These are phyloP conservation scores for Sorghum bicolor DNA, from an alignment of 176 grass and related monocot species.

Conservation along the genomic window Sorghum_bicolor_NCBIv3 NC_012872.2:73443001-73443500, in stretches of 20 bases:
- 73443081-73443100: too few relatives aligned
- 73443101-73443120: too few relatives aligned
- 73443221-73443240: not conserved
- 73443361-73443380: not conserved
- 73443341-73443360: not conserved
- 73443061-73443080: too few relatives aligned
- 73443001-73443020: too few relatives aligned
- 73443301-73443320: not conserved
- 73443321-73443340: not conserved
- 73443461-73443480: not conserved
- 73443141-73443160: too few relatives aligned
- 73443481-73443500: not conserved
- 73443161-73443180: not conserved
- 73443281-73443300: not conserved
- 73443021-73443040: too few relatives aligned
- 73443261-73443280: not conserved
- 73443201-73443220: not conserved
- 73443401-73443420: not conserved
- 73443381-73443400: not conserved
- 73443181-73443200: not conserved
- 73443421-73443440: not conserved
- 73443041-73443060: too few relatives aligned
- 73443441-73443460: not conserved
- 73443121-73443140: too few relatives aligned
- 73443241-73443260: not conserved